Conservation (phyloP, 1,284 basidiomycete genomes). For the Cystobasidiaceae sp. region DNA sequence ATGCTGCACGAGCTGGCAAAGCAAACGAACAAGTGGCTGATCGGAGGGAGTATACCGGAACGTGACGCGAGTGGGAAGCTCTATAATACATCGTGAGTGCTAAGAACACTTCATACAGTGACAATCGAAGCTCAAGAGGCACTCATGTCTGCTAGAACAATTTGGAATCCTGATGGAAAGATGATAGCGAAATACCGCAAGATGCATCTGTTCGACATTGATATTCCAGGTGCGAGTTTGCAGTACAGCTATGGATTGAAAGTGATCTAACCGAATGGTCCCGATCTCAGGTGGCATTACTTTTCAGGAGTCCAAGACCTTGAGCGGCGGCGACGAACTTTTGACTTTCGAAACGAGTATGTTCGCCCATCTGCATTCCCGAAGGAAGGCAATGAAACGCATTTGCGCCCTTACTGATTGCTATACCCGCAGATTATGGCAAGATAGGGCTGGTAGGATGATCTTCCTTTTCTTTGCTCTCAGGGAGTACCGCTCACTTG, state of each 20-base stretch:
- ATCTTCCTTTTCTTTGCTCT: too few species aligned
- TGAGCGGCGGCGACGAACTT: constrained; percentile 70
- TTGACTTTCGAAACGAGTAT: constrained; percentile 85
- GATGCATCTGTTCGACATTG: constrained; percentile 95
- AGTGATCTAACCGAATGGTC: too few species aligned
- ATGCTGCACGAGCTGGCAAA: constrained; percentile 78
- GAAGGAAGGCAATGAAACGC: too few species aligned
- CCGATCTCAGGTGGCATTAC: constrained; percentile 89
- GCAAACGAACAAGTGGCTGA: constrained; percentile 74
- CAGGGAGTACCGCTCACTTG: too few species aligned
- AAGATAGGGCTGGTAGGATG: constrained; percentile 66
- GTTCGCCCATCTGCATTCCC: constrained; percentile 20
- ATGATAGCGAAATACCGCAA: constrained; percentile 87
- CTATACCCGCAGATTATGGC: constrained; percentile 74
- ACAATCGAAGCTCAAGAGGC: too few species aligned
- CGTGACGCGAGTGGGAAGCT: constrained; percentile 62
- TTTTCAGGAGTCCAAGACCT: constrained; percentile 96
- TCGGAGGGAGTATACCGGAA: constrained; percentile 93
- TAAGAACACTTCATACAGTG: too few species aligned
- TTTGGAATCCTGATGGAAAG: constrained; percentile 77
- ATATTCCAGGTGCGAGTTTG: constrained; percentile 46
- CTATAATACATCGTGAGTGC: constrained; percentile 72
- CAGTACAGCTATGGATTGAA: too few species aligned
- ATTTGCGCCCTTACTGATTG: background rate
- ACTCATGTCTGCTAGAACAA: too few species aligned